Percentiles rank a stretch among this genome's conserved stretches.
Conservation (phyloP, 257 asterid genomes). For the Forsythia suspensa region DNA sequence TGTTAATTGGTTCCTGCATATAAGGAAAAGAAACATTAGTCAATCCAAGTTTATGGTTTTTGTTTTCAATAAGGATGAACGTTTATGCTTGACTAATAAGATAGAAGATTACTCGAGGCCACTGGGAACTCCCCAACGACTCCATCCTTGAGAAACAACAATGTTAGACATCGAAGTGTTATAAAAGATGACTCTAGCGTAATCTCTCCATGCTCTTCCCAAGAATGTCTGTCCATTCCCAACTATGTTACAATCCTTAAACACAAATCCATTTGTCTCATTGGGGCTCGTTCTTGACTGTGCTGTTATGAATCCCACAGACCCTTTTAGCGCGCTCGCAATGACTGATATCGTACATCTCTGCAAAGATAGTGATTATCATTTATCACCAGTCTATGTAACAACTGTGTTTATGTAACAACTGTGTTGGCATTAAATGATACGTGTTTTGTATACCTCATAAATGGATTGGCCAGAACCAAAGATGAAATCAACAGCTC, state of each 20-base stretch:
- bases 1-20: constrained; percentile 44
- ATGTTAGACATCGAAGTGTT: constrained; percentile 38
- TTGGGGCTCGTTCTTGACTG: constrained; percentile 38
- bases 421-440: too few species aligned
- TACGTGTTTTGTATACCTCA: constrained; percentile 41
- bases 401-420: too few species aligned
- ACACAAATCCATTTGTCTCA: constrained; percentile 44
- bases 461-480: constrained; percentile 77
- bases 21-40: background rate
- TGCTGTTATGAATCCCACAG: constrained; percentile 66
- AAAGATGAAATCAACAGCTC: constrained; percentile 77
- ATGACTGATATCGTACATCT: constrained; percentile 48
- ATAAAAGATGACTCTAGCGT: constrained; percentile 66
- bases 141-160: constrained; percentile 69
- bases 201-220: constrained; percentile 72
- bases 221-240: constrained; percentile 42
- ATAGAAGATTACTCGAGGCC: constrained; percentile 27
- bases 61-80: too few species aligned
- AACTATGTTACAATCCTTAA: constrained; percentile 32
- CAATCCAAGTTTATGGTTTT: background rate
- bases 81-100: too few species aligned
- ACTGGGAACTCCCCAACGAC: constrained; percentile 26
- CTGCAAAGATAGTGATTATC: constrained; percentile 21
- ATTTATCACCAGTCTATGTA: too few species aligned
- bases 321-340: constrained; percentile 36